Evolutionary conservation across 495 filamentous ascomycete species (phyloP).

Genomic region (Aspergillus affinis): DNA sequence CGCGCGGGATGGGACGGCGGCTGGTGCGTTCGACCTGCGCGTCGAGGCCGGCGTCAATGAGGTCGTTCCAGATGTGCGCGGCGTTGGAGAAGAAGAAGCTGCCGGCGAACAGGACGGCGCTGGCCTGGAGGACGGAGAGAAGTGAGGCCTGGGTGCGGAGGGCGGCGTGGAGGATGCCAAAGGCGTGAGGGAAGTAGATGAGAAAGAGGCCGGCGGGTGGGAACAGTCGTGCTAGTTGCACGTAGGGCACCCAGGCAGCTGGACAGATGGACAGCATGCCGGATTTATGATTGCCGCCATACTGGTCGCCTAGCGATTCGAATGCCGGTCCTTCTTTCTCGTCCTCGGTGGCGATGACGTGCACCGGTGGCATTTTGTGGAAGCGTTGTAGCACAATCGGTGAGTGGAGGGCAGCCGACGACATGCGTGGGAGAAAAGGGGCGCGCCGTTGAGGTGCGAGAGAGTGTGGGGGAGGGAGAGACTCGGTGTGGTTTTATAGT

Average conservation of each 20-base stretch:
- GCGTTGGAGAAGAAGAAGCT: conserved; percentile 44
- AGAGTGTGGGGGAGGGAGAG: too few relatives aligned
- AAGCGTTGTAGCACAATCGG: neutral
- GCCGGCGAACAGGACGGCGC: conserved; percentile 29
- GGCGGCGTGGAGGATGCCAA: conserved; percentile 38
- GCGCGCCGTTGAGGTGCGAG: too few relatives aligned
- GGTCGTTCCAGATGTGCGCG: conserved; percentile 43
- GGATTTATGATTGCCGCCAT: conserved; percentile 3
- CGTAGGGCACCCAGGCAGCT: conserved; percentile 22
- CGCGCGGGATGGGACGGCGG: conserved; percentile 38
- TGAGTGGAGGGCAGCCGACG: neutral
- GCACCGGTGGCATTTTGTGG: neutral
- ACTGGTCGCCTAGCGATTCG: neutral
- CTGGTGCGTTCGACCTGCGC: conserved; percentile 31
- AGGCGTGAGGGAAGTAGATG: conserved; percentile 40
- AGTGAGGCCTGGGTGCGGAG: conserved; percentile 21
- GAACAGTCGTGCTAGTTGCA: conserved; percentile 35
- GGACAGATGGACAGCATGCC: neutral
- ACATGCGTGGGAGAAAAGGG: neutral
- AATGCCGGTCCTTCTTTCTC: neutral
- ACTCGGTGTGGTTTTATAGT: too few relatives aligned
- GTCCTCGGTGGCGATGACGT: neutral
- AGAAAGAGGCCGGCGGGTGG: conserved; percentile 35
- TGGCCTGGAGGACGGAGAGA: conserved; percentile 16
- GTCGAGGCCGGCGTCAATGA: conserved; percentile 41